phyloP scores from a whole-genome alignment of 352 stramenopile species.

The Phytophthora agathidicida region DNA sequence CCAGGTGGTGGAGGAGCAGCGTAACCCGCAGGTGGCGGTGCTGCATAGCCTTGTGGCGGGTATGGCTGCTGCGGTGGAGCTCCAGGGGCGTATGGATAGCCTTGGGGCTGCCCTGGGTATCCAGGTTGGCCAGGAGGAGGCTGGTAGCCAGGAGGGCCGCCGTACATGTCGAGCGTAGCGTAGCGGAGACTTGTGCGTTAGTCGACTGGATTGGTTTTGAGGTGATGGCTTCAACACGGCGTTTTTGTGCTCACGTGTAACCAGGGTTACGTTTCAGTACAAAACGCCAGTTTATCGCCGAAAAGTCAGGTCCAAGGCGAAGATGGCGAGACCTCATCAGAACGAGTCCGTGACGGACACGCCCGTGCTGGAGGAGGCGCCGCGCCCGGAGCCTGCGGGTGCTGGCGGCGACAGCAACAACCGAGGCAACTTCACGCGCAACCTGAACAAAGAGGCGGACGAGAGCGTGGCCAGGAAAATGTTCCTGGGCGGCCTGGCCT shows the following conservation, averaged over 20 bases:
- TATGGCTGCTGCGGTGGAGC: constrained; percentile 15
- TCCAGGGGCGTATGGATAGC: too few species aligned
- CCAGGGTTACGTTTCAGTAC: neutral
- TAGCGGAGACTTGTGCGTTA: constrained; percentile 4
- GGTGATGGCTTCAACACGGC: constrained; percentile 33
- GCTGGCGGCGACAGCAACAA: constrained; percentile 56
- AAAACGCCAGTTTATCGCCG: constrained; percentile 16
- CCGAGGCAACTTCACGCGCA: constrained; percentile 88
- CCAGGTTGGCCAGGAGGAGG: constrained; percentile 21
- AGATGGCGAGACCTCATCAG: constrained; percentile 32
- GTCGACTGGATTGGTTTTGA: constrained; percentile 17
- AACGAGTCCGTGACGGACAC: constrained; percentile 49
- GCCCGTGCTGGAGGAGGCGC: constrained; percentile 62
- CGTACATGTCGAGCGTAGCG: constrained; percentile 40
- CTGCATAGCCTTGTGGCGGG: constrained; percentile 17
- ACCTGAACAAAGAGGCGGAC: constrained; percentile 82
- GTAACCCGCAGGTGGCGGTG: constrained; percentile 38
- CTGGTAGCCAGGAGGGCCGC: constrained; percentile 17
- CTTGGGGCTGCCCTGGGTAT: constrained; percentile 32
- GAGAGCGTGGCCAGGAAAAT: constrained; percentile 80
- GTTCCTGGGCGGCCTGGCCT: constrained; percentile 76
- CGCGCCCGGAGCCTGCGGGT: constrained; percentile 19
- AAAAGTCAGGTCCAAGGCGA: constrained; percentile 6
- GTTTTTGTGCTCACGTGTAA: constrained; percentile 18
- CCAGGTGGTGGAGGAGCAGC: constrained; percentile 23